Percentiles rank a stretch among this genome's conserved stretches.
Conservation (phyloP, 176 grass and related monocot species). For the Oryza coarctata region DNA sequence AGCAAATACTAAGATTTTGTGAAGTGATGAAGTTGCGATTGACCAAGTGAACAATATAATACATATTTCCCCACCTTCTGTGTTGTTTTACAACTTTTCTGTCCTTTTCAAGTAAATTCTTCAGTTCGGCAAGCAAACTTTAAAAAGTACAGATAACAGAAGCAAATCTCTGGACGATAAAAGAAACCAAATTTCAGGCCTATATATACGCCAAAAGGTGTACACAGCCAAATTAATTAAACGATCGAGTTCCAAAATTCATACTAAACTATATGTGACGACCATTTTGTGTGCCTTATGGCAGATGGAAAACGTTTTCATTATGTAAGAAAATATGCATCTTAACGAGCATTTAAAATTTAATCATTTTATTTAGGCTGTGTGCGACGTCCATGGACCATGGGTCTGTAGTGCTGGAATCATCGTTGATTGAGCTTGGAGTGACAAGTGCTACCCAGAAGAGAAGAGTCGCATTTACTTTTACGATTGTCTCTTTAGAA, state of each 20-base stretch:
- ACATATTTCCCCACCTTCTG: background rate
- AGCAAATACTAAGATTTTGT: background rate
- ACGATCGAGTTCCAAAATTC: no score
- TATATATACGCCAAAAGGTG: no score
- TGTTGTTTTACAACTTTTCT: background rate
- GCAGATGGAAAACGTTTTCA: no score
- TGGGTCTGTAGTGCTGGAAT: background rate
- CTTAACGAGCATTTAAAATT: no score
- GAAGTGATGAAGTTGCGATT: background rate
- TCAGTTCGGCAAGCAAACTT: background rate
- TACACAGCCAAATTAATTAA: no score
- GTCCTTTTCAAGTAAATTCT: background rate
- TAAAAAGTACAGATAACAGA: background rate
- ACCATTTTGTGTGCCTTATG: no score
- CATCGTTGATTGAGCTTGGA: no score
- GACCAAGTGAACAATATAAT: background rate
- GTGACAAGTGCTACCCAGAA: background rate
- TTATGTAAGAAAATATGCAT: no score
- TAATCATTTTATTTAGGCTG: no score
- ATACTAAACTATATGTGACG: no score
- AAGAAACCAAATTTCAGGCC: no score
- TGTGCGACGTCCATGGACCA: background rate
- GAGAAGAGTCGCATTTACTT: background rate
- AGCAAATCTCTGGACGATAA: no score
- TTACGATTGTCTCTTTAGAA: background rate